Percentiles rank a stretch among this genome's conserved stretches.
phyloP scores from a whole-genome alignment of 306 rosid genomes.

The Phaseolus lunatus region DNA sequence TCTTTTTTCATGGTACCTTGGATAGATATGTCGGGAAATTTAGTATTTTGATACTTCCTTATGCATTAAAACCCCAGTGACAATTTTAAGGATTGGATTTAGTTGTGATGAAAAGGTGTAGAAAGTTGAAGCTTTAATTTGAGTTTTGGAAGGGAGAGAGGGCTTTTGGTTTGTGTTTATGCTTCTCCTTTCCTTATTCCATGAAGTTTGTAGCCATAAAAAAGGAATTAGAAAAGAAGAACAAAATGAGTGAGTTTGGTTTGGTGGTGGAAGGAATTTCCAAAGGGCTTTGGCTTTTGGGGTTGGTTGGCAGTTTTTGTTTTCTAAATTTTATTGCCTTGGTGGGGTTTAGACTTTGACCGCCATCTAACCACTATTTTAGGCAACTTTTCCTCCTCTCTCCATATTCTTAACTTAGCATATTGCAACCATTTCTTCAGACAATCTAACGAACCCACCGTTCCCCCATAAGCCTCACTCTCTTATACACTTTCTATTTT shows the following conservation, averaged over 20 bases:
- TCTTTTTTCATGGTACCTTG: constrained; percentile 45
- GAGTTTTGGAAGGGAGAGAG: constrained; percentile 47
- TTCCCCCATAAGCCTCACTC: constrained; percentile 14
- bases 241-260: constrained; percentile 59
- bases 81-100: constrained; percentile 41
- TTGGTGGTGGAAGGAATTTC: constrained; percentile 46
- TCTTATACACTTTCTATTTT: constrained; percentile 39
- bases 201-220: constrained; percentile 42
- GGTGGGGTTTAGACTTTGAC: constrained; percentile 87
- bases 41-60: constrained; percentile 24
- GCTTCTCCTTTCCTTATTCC: constrained; percentile 35
- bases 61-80: constrained; percentile 29
- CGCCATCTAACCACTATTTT: constrained; percentile 72
- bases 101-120: constrained; percentile 50
- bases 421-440: constrained; percentile 11
- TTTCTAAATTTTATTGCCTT: constrained; percentile 60
- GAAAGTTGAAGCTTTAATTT: constrained; percentile 46
- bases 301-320: constrained; percentile 58
- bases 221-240: constrained; percentile 49
- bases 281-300: constrained; percentile 59
- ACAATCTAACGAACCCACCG: constrained; percentile 22
- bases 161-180: constrained; percentile 42
- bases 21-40: constrained; percentile 23
- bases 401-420: constrained; percentile 53
- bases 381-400: constrained; percentile 71